Conservation (phyloP, 352 stramenopile genomes). For the Phytophthora ramorum region DNA sequence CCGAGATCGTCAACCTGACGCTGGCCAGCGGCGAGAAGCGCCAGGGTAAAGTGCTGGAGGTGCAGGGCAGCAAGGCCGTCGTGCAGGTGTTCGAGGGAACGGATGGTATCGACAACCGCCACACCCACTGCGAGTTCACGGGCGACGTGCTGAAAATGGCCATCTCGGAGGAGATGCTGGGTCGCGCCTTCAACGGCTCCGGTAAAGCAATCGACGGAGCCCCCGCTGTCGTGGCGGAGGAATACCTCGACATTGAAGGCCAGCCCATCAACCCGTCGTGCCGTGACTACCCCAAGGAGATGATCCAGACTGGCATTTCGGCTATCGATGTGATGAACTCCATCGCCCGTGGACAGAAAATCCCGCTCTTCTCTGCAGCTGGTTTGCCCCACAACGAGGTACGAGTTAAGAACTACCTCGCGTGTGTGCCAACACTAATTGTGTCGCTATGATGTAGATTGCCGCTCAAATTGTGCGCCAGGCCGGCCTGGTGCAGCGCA, state of each 20-base stretch:
- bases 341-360: conserved; percentile 99
- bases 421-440: conserved; percentile 4
- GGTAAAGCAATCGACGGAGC: conserved; percentile 98
- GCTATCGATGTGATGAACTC: conserved; percentile 99
- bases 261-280: conserved; percentile 99
- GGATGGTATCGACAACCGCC: conserved; percentile 98
- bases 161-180: conserved; percentile 99
- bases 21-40: conserved; percentile 96
- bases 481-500: conserved; percentile 98
- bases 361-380: conserved; percentile 99
- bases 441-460: conserved; percentile 61
- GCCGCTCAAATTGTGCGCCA: conserved; percentile 99
- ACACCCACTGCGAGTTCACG: conserved; percentile 99
- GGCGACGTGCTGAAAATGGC: conserved; percentile 99
- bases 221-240: conserved; percentile 97
- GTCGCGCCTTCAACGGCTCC: conserved; percentile 97
- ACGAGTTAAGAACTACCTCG: background rate
- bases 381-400: conserved; percentile 98
- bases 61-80: conserved; percentile 96
- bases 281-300: conserved; percentile 99
- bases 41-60: conserved; percentile 95
- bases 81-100: conserved; percentile 99
- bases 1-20: conserved; percentile 99
- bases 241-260: conserved; percentile 99
- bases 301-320: conserved; percentile 99